Conservation (phyloP, 164 flowering plant genomes). For the Paratinospora sagittata region DNA sequence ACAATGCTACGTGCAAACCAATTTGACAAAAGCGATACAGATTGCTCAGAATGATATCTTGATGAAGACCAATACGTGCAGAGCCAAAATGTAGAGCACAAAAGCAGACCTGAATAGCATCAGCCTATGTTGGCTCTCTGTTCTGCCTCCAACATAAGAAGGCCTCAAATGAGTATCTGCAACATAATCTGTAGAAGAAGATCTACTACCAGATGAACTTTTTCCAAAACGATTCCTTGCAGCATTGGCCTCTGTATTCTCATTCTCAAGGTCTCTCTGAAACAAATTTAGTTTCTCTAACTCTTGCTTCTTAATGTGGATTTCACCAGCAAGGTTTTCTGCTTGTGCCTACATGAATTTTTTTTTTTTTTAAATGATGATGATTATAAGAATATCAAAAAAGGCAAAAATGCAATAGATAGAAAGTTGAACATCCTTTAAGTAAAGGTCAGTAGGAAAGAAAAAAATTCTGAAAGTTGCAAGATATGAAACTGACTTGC, state of each 20-base stretch:
- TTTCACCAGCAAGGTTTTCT: constrained; percentile 61
- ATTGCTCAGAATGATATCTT: constrained; percentile 60
- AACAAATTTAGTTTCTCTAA: constrained; percentile 61
- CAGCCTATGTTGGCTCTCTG: constrained; percentile 51
- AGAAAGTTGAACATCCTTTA: background rate
- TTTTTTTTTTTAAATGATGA: background rate
- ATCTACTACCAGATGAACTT: constrained; percentile 33
- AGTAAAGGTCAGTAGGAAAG: background rate
- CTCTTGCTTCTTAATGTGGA: constrained; percentile 69
- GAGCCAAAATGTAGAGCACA: constrained; percentile 69
- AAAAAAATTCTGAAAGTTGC: background rate
- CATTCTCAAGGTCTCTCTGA: constrained; percentile 42
- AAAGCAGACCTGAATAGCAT: constrained; percentile 73
- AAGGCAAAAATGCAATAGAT: background rate
- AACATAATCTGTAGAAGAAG: constrained; percentile 35
- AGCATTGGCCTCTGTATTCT: constrained; percentile 27
- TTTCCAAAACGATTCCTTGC: constrained; percentile 62
- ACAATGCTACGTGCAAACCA: background rate
- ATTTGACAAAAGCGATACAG: background rate
- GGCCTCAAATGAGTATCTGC: constrained; percentile 34
- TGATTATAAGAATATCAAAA: background rate
- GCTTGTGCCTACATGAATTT: constrained; percentile 65
- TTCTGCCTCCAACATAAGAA: constrained; percentile 33
- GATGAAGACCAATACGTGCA: constrained; percentile 80
- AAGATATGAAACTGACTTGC: constrained; percentile 47